Evolutionary conservation across 2,329 filamentous ascomycete species (phyloP), one percentile per base, ranked within the genome.

Genomic region (Arthrobotrys megalospora): DNA sequence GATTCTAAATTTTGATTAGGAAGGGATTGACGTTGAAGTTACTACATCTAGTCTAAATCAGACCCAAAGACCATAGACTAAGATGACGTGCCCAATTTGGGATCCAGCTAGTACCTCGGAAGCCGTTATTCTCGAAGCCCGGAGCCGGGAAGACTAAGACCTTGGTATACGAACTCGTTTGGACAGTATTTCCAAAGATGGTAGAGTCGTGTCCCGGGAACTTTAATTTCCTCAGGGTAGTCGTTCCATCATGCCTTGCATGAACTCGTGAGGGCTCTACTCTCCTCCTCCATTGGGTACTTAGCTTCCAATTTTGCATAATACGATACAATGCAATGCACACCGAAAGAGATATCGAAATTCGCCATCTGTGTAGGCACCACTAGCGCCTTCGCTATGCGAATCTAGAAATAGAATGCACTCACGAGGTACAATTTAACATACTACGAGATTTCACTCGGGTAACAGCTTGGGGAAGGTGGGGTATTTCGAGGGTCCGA

Each of bases 391-490:
- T n/a, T 38, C 34, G 21, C 16, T 58, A 24, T 28, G 55, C 16
- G 1, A 28, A 24, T 24, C 24, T 36, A 43, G 6, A 43, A 60
- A 34, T 24, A 47, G 58, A 63, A 63, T 43, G 58, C 28, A 10
- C n/a, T 63, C 58, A 63, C 58, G 38, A 63, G n/a, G n/a, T 58
- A 32, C 32, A 7, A 53, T 34, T 14, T 50, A 14, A 6, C 6
- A 24, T 12, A 14, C 41, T 8, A n/a, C 12, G 12, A 16, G 32
- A 34, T 1, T 36, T 7, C 16, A 41, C 6, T 3, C 1, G 21
- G 11, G 4, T 16, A 32, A 14, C 6, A 43, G 21, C 32, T 58
- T 36, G 1, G 36, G 58, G 38, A 28, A 32, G 58, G 36, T 45
- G 16, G 11, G 36, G 50, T 36, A 52, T 19, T 3, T 45, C 19